Conservation (phyloP, 2,329 filamentous ascomycete genomes). For the Calonectria pteridis region DNA sequence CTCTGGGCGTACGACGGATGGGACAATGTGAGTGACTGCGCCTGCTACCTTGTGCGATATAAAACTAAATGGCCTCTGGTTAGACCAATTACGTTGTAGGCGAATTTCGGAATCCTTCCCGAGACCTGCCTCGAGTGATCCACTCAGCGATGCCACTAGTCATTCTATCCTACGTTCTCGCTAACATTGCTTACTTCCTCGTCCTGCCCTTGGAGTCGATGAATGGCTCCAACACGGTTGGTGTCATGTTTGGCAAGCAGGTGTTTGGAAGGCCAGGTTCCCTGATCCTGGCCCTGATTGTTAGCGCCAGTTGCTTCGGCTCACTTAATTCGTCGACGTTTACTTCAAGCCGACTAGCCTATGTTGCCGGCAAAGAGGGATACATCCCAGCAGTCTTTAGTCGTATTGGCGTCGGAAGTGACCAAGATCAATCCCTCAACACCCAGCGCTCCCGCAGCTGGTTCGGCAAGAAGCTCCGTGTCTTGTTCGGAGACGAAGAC, state of each 20-base stretch:
- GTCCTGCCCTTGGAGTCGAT: conserved; percentile 86
- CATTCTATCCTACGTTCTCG: conserved; percentile 89
- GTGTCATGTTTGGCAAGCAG: conserved; percentile 89
- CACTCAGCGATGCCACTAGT: conserved; percentile 97
- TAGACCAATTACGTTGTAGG: conserved; percentile 98
- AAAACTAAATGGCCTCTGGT: conserved; percentile 35
- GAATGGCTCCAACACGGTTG: conserved; percentile 93
- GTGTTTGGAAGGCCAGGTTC: conserved; percentile 90
- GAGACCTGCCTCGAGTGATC: conserved; percentile 93
- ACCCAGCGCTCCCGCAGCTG: conserved; percentile 66
- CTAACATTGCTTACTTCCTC: conserved; percentile 94
- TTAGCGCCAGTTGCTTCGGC: conserved; percentile 92
- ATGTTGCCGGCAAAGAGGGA: conserved; percentile 94
- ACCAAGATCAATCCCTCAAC: conserved; percentile 55
- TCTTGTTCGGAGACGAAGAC: conserved; percentile 80
- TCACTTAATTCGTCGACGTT: conserved; percentile 95
- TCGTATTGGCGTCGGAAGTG: conserved; percentile 77
- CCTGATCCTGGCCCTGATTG: conserved; percentile 87
- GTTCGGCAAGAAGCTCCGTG: conserved; percentile 69
- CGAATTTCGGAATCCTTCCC: conserved; percentile 91
- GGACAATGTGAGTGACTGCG: conserved; percentile 82
- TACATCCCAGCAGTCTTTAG: conserved; percentile 90
- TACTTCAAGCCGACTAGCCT: conserved; percentile 91
- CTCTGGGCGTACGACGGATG: conserved; percentile 99
- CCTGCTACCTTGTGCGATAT: background rate